phyloP scores from a whole-genome alignment of 371 early-diverging fungal genomes.

The Chytridium lagenaria region DNA sequence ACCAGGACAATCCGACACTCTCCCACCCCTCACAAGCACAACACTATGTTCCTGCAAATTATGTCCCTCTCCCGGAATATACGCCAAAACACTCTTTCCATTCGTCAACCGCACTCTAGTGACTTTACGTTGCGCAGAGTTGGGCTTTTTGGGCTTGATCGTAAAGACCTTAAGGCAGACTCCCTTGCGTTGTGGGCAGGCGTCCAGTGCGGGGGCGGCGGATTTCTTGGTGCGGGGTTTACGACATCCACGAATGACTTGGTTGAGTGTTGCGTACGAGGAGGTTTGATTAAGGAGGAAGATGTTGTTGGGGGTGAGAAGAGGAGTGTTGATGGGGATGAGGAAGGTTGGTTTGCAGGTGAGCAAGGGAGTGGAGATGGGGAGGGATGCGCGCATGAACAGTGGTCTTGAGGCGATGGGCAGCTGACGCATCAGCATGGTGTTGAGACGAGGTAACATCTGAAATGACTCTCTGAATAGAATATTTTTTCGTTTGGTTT shows the following conservation, averaged over 20 bases:
- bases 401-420: no score
- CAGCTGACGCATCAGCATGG: background rate
- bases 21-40: constrained; percentile 91
- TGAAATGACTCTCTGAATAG: background rate
- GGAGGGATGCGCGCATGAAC: no score
- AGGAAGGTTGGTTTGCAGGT: background rate
- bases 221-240: constrained; percentile 69
- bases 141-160: constrained; percentile 92
- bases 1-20: constrained; percentile 97
- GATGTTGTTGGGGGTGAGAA: background rate
- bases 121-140: constrained; percentile 90
- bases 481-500: background rate
- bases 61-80: constrained; percentile 98
- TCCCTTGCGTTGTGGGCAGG: constrained; percentile 88
- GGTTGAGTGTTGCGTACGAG: constrained; percentile 84
- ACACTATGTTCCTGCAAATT: constrained; percentile 97
- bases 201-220: constrained; percentile 88
- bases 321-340: background rate
- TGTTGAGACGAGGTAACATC: background rate
- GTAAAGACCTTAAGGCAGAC: constrained; percentile 95
- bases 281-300: background rate
- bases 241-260: constrained; percentile 89
- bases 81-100: constrained; percentile 86
- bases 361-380: background rate
- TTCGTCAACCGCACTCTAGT: constrained; percentile 85